Percentiles rank a stretch among this genome's conserved stretches.
phyloP scores from a whole-genome alignment of 208 protist species.

The Acanthamoeba culbertsoni region DNA sequence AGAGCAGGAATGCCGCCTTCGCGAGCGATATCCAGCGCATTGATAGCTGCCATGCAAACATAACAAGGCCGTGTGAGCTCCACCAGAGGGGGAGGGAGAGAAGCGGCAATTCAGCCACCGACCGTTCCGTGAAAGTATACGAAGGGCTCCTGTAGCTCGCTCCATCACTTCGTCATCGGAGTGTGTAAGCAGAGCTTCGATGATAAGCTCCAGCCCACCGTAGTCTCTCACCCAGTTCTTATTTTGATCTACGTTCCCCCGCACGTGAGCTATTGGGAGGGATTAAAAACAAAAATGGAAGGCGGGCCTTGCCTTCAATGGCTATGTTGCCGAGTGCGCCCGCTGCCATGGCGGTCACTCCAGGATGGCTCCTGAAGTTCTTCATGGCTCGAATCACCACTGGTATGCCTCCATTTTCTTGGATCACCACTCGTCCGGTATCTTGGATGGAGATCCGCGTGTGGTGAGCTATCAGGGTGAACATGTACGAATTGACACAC shows the following conservation, averaged over 20 bases:
- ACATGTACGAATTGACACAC: background rate
- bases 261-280: background rate
- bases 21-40: background rate
- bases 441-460: background rate
- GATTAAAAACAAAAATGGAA: background rate
- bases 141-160: background rate
- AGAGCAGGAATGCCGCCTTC: background rate
- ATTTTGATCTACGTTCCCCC: background rate
- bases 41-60: background rate
- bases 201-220: background rate
- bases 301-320: background rate
- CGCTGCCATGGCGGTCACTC: background rate
- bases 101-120: background rate
- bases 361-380: background rate
- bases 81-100: background rate
- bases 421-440: background rate
- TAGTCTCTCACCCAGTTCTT: conserved; percentile 28
- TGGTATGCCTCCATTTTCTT: background rate
- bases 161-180: background rate
- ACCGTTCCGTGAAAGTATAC: background rate
- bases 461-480: no score
- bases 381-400: conserved; percentile 3
- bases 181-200: background rate
- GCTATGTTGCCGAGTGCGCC: background rate
- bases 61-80: background rate